A percentile compares a stretch with the other conserved stretches of the same genome.
phyloP scores from a whole-genome alignment of 306 rosid genomes.

The Alnus rubra region DNA sequence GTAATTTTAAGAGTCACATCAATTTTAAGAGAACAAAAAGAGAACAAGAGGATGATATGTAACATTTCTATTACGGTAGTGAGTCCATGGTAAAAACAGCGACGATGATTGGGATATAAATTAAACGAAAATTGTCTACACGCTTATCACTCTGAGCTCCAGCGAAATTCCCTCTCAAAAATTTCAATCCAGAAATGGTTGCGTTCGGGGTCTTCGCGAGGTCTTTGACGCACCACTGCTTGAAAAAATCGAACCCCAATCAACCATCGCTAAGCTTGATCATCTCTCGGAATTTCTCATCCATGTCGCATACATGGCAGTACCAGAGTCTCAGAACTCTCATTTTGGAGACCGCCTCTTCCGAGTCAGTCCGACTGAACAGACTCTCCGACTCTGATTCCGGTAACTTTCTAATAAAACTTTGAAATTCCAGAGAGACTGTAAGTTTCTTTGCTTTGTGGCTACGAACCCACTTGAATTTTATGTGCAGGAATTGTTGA shows the following conservation, averaged over 20 bases:
- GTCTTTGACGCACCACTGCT: conserved; percentile 24
- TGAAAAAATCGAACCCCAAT: conserved; percentile 31
- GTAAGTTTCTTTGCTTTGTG: background rate
- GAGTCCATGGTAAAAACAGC: no score
- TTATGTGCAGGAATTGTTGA: conserved; percentile 65
- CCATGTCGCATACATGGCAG: conserved; percentile 36
- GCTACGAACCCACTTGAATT: background rate
- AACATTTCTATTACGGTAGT: no score
- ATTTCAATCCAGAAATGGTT: conserved; percentile 27
- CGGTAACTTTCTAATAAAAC: conserved; percentile 36
- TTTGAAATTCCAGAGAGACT: background rate
- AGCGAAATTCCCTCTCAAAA: background rate
- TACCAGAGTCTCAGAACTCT: conserved; percentile 51
- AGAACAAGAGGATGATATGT: no score
- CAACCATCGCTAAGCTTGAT: conserved; percentile 20
- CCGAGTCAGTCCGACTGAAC: conserved; percentile 57
- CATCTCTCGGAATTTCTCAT: conserved; percentile 18
- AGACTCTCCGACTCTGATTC: conserved; percentile 64
- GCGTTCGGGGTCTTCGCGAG: conserved; percentile 40
- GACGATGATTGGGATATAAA: no score
- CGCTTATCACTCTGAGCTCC: background rate
- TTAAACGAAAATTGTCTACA: background rate
- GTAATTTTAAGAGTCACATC: no score
- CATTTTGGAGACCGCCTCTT: conserved; percentile 51
- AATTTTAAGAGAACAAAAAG: no score